A percentile compares a stretch with the other conserved stretches of the same genome.
phyloP scores from a whole-genome alignment of 306 rosid genomes.

The Pyrus communis region DNA sequence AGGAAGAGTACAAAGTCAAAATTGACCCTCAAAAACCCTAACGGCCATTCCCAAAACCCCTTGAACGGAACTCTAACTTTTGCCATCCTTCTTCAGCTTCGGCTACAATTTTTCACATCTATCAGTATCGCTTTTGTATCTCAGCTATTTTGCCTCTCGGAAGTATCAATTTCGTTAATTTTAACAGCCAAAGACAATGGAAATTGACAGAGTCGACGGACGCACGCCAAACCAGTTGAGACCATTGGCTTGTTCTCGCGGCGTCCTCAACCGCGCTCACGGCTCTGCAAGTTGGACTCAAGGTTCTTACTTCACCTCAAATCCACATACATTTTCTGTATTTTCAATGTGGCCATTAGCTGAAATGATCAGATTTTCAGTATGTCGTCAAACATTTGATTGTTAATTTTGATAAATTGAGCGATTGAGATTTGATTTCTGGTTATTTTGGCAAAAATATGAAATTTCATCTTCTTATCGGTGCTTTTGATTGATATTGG shows the following conservation, averaged over 20 bases:
- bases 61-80: neutral
- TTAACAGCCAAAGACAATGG: slow-evolving; percentile 24
- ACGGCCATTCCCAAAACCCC: neutral
- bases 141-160: neutral
- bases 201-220: slow-evolving; percentile 57
- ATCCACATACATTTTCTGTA: neutral
- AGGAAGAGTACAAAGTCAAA: neutral
- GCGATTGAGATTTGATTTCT: too few species aligned
- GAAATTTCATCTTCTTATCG: too few species aligned
- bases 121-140: neutral
- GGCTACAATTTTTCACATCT: neutral
- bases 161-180: neutral
- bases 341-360: neutral
- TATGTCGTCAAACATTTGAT: neutral
- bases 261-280: slow-evolving; percentile 73
- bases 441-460: neutral
- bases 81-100: neutral
- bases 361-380: neutral
- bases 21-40: neutral
- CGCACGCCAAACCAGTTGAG: slow-evolving; percentile 75
- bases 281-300: slow-evolving; percentile 94
- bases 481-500: neutral
- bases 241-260: slow-evolving; percentile 65
- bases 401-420: too few species aligned
- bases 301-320: slow-evolving; percentile 21